Evolutionary conservation across 768 basidiomycete genomes (phyloP).

Genomic region (Lactifluus echinatus): DNA sequence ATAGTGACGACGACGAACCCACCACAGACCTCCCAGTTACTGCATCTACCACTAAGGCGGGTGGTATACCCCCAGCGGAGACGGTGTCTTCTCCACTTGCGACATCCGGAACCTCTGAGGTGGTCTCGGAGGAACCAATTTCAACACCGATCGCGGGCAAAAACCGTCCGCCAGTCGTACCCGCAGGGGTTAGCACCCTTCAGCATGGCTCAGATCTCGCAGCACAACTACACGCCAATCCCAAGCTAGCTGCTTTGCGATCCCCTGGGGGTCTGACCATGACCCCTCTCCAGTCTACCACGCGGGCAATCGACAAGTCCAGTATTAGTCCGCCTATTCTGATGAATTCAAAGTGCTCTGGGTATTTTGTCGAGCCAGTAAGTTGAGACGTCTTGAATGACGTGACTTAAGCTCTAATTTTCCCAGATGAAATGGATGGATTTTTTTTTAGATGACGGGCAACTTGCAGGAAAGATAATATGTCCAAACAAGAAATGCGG

Average conservation of each 20-base stretch:
- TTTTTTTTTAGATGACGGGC: conserved; percentile 61
- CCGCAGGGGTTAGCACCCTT: conserved; percentile 21
- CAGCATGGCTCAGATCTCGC: conserved; percentile 33
- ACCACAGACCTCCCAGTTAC: neutral
- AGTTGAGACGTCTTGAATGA: conserved; percentile 26
- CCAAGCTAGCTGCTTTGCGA: conserved; percentile 44
- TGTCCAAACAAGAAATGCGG: conserved; percentile 91
- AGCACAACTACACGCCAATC: conserved; percentile 37
- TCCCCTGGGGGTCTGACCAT: conserved; percentile 23
- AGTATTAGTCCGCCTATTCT: conserved; percentile 53
- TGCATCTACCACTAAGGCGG: neutral
- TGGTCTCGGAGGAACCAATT: neutral
- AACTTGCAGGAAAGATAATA: conserved; percentile 77
- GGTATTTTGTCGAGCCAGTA: conserved; percentile 95
- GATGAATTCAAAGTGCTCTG: conserved; percentile 79
- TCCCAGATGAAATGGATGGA: conserved; percentile 92
- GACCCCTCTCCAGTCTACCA: conserved; percentile 19
- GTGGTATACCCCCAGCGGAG: neutral
- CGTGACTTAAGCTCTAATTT: neutral
- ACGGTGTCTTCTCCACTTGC: conserved; percentile 5
- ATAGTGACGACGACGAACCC: conserved; percentile 37
- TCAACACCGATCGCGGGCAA: neutral
- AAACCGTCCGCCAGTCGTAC: neutral
- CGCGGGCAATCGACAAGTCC: conserved; percentile 16
- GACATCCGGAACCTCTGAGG: neutral